These are phyloP conservation scores for Coprinopsis cinerea DNA, from an alignment of 768 basidiomycete species.

Conservation along the genomic window DNA sequence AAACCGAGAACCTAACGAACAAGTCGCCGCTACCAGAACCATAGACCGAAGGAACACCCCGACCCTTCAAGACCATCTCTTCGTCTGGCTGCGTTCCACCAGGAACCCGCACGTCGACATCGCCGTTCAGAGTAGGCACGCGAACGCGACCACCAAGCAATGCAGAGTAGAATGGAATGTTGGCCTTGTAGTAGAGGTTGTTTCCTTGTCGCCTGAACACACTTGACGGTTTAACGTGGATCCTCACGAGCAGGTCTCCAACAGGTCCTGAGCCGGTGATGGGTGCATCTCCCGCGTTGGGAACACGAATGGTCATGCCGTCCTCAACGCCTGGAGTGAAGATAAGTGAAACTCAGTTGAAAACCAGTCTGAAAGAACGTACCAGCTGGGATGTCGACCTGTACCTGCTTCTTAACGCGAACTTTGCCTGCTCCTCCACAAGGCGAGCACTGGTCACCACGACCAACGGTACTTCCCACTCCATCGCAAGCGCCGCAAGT, in stretches of 20 bases:
- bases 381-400: constrained; percentile 85
- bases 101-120: constrained; percentile 91
- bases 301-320: constrained; percentile 84
- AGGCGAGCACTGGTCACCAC: constrained; percentile 65
- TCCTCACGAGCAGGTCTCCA: constrained; percentile 84
- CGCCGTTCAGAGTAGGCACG: constrained; percentile 92
- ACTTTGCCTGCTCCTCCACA: constrained; percentile 90
- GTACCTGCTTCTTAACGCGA: constrained; percentile 67
- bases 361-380: constrained; percentile 26
- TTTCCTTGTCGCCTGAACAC: constrained; percentile 86
- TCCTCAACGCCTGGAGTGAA: constrained; percentile 75
- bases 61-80: constrained; percentile 89
- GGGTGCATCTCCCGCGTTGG: constrained; percentile 79
- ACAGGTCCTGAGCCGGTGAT: constrained; percentile 67
- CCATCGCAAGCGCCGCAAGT: constrained; percentile 84
- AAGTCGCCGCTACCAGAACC: constrained; percentile 70
- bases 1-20: constrained; percentile 81
- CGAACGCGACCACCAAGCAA: constrained; percentile 89
- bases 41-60: constrained; percentile 68
- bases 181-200: constrained; percentile 85
- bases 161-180: constrained; percentile 86
- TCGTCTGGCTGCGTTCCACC: constrained; percentile 94
- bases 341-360: constrained; percentile 7
- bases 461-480: constrained; percentile 73
- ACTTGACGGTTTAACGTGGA: constrained; percentile 79